Conservation (phyloP, 768 basidiomycete species). For the Panaeolus cyanescens region DNA sequence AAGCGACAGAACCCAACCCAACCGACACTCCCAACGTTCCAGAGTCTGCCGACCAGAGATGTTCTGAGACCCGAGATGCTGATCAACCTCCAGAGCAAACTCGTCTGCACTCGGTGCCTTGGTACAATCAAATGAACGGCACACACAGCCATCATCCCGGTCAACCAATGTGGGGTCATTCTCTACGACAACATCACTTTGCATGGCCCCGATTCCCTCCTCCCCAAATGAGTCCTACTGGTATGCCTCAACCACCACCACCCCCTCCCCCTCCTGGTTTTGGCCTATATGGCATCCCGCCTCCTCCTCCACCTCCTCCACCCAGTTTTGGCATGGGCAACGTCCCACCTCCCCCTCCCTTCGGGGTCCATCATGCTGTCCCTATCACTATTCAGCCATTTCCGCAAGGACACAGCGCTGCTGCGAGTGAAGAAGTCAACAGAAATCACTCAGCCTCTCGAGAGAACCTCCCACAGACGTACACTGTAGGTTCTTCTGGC, state of each 20-base stretch:
- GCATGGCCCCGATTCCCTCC: no score
- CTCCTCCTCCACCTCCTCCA: conserved; percentile 13
- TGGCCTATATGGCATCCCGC: conserved; percentile 9
- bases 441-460: no score
- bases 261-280: conserved; percentile 10
- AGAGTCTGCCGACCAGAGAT: neutral
- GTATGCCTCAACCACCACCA: conserved; percentile 12
- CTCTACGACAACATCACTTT: neutral
- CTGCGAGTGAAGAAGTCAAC: no score
- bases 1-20: neutral
- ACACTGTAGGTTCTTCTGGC: neutral
- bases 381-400: conserved; percentile 10
- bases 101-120: neutral
- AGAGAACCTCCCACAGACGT: neutral
- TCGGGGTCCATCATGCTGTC: conserved; percentile 18
- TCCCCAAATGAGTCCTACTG: no score
- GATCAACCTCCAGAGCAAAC: neutral
- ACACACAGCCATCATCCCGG: neutral
- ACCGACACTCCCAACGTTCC: conserved; percentile 2
- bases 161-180: neutral
- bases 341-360: conserved; percentile 19
- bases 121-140: neutral
- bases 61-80: neutral
- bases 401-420: neutral
- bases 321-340: conserved; percentile 11